These are phyloP conservation scores for Xerocomellus intermedius DNA, from an alignment of 768 basidiomycete genomes.

Conservation along the genomic window DNA sequence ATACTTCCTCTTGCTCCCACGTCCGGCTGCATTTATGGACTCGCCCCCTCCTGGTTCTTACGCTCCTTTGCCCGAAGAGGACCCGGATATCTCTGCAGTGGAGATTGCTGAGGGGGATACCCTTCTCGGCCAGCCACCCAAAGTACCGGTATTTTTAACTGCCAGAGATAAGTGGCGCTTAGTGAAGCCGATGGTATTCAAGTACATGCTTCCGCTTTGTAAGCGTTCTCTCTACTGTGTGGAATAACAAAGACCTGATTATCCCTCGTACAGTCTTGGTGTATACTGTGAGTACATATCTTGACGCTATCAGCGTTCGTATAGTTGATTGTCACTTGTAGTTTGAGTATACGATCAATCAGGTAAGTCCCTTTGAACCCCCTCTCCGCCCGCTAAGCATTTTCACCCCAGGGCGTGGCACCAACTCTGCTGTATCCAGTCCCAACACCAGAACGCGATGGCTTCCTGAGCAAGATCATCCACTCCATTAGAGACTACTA, in stretches of 20 bases:
- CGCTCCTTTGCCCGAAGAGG: constrained; percentile 37
- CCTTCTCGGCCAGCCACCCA: constrained; percentile 33
- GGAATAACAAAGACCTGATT: constrained; percentile 13
- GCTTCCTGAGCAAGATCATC: constrained; percentile 73
- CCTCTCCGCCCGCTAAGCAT: not conserved
- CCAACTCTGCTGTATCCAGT: constrained; percentile 89
- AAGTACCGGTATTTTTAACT: constrained; percentile 53
- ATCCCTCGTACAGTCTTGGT: constrained; percentile 45
- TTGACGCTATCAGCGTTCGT: not conserved
- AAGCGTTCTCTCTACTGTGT: constrained; percentile 32
- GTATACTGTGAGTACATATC: constrained; percentile 48
- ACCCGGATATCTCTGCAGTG: constrained; percentile 16
- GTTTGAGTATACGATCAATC: constrained; percentile 93
- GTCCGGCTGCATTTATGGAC: constrained; percentile 47
- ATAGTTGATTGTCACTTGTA: constrained; percentile 35
- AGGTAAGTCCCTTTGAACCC: constrained; percentile 40
- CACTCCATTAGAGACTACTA: constrained; percentile 89
- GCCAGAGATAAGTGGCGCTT: constrained; percentile 76
- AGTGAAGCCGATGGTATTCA: constrained; percentile 71
- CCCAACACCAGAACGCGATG: constrained; percentile 57
- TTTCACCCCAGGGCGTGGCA: constrained; percentile 63
- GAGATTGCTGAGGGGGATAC: constrained; percentile 31
- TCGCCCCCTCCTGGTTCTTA: constrained; percentile 38
- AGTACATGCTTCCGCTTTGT: constrained; percentile 95
- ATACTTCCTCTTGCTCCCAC: constrained; percentile 78